These are phyloP conservation scores for Stachybotrys chlorohalonatus DNA, from an alignment of 2,329 filamentous ascomycete species.

Conservation along the genomic window DNA sequence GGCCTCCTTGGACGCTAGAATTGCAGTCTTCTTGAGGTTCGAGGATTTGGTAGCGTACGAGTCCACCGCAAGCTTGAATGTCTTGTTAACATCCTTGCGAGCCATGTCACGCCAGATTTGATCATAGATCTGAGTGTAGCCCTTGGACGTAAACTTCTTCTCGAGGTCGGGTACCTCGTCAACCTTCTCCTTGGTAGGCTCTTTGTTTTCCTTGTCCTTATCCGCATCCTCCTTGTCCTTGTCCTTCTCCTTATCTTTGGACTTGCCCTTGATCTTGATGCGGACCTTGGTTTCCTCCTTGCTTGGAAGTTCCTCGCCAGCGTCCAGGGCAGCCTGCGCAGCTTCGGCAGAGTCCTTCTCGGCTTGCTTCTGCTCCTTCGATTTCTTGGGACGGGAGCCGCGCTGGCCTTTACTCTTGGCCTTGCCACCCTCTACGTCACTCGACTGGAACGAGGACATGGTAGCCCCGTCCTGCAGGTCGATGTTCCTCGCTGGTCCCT, in stretches of 20 bases:
- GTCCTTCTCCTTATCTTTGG: slow-evolving; percentile 31
- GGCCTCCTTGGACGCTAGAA: slow-evolving; percentile 92
- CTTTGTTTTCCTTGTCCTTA: slow-evolving; percentile 32
- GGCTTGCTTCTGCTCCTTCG: slow-evolving; percentile 76
- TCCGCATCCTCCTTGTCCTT: slow-evolving; percentile 33
- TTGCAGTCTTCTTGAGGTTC: slow-evolving; percentile 96
- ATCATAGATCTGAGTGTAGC: slow-evolving; percentile 94
- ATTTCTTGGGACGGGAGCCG: slow-evolving; percentile 75
- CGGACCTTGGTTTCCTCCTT: slow-evolving; percentile 53
- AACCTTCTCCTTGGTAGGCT: slow-evolving; percentile 37
- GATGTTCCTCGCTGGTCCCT: slow-evolving; percentile 60
- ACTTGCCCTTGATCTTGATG: slow-evolving; percentile 51
- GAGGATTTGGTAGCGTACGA: slow-evolving; percentile 81
- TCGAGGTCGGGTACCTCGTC: slow-evolving; percentile 46
- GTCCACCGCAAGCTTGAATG: slow-evolving; percentile 77
- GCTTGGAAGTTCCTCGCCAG: slow-evolving; percentile 58
- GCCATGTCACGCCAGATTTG: slow-evolving; percentile 95
- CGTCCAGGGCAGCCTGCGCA: slow-evolving; percentile 75
- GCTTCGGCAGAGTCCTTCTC: slow-evolving; percentile 77
- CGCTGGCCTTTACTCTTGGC: slow-evolving; percentile 43
- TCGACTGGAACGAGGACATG: slow-evolving; percentile 74
- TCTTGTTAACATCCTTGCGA: slow-evolving; percentile 87
- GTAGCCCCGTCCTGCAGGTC: slow-evolving; percentile 79
- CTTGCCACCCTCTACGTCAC: slow-evolving; percentile 44
- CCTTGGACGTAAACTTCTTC: slow-evolving; percentile 73